phyloP scores from a whole-genome alignment of 139 green algal species.

The Gonium pectorale region DNA sequence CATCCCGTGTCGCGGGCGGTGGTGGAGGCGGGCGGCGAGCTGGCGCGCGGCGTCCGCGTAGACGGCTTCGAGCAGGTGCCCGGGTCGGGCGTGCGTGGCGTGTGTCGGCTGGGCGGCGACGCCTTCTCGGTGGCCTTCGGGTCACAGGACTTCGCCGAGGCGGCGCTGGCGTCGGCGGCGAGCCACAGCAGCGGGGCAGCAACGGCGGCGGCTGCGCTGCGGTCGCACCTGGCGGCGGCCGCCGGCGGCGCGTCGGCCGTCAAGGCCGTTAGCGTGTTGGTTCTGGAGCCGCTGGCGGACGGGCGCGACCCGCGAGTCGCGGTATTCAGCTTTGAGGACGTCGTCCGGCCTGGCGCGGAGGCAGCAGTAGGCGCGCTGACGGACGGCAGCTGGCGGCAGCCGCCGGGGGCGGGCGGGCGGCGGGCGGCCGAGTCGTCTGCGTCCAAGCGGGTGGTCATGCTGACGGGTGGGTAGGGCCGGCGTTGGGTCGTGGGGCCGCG shows the following conservation, averaged over 20 bases:
- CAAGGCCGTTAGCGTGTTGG: constrained; percentile 20
- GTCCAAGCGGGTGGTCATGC: constrained; percentile 67
- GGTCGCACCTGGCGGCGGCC: neutral
- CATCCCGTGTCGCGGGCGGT: constrained; percentile 69
- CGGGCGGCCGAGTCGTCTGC: constrained; percentile 29
- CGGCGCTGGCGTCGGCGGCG: neutral
- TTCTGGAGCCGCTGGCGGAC: neutral
- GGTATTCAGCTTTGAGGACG: constrained; percentile 80
- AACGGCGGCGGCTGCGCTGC: constrained; percentile 5
- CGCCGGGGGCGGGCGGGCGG: constrained; percentile 24
- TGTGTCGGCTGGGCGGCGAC: constrained; percentile 48
- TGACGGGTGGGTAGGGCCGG: constrained; percentile 73
- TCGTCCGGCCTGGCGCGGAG: constrained; percentile 62
- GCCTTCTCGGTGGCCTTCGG: constrained; percentile 66
- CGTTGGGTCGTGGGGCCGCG: too few species aligned
- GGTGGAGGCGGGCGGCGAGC: constrained; percentile 35
- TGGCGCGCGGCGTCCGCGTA: constrained; percentile 39
- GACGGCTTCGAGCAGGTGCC: constrained; percentile 52
- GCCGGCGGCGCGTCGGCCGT: neutral
- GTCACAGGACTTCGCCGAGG: constrained; percentile 64
- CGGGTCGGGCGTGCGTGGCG: constrained; percentile 60
- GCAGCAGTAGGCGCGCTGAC: constrained; percentile 69
- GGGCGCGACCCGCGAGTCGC: constrained; percentile 44
- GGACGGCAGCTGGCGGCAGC: constrained; percentile 57
- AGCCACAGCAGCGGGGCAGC: neutral